Evolutionary conservation across 1,139 yeast genomes (phyloP), one percentile per base, ranked within the genome.

Genomic region (Ashbya aceris): DNA sequence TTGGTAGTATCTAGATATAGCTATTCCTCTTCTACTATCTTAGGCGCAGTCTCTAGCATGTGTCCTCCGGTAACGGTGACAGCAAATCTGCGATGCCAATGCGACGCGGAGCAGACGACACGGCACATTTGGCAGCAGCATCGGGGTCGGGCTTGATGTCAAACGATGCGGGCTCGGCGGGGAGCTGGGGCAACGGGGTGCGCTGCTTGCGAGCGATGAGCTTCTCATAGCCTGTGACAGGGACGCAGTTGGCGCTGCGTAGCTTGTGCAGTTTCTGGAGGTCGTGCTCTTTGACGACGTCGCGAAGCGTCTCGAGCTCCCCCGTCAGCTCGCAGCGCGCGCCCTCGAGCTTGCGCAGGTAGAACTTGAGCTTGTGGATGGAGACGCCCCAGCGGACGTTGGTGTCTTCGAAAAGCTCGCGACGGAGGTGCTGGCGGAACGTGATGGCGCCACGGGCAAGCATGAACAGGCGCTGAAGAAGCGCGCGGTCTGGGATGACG

Each of bases 341-440:
- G 4, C 77, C 79, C 42, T 66, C 70, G 30, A 74, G 49, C 49
- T 74, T 74, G 38, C 77, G 61, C 41, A 73, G 48, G 41, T 66
- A 69, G 46, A 67, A 71, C 39, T 69, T 64, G 26, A 73, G 42
- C 40, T 60, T 49, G 2, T 51, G 43, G 6, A 60, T 26, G 11
- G 65, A 37, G 9, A 41, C 45, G 8, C 40, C 45, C 2, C 37
- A 31, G 5, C 38, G 38, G n/a, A 50, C 30, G 8, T 40, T 37
- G 4, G 51, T 55, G 17, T 53, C 47, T 40, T 49, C 44, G 17
- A 44, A 42, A 7, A 62, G 40, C 27, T 45, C 53, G 11, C 36
- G 28, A 11, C 47, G 41, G 36, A 68, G 45, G 38, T 46, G 45
- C 3, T 45, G 43, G 42, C 56, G 52, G 45, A 66, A 64, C 5